phyloP scores from a whole-genome alignment of 2,329 filamentous ascomycete genomes.

The Blumeriella jaapii region DNA sequence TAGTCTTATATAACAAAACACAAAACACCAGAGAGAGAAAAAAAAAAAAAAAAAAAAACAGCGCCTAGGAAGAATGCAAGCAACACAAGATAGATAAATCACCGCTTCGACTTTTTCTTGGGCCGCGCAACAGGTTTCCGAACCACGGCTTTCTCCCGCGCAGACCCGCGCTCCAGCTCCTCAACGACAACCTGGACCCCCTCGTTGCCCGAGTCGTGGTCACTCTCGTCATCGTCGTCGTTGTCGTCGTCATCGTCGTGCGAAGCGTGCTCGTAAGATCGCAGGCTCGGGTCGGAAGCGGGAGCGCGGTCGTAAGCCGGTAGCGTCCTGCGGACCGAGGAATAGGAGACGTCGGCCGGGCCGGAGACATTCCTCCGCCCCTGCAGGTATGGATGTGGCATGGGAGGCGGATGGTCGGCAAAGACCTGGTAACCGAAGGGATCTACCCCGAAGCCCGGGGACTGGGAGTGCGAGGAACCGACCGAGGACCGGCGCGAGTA shows the following conservation, averaged over 20 bases:
- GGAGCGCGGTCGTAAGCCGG: conserved; percentile 7
- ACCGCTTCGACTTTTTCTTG: conserved; percentile 18
- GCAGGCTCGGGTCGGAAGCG: conserved; percentile 20
- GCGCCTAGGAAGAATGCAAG: neutral
- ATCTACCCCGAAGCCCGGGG: conserved; percentile 24
- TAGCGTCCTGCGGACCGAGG: conserved; percentile 18
- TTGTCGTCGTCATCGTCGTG: no score
- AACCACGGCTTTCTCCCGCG: conserved; percentile 7
- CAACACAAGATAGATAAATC: conserved; percentile 2
- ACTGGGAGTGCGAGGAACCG: no score
- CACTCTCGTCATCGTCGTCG: conserved; percentile 20
- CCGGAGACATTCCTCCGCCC: conserved; percentile 25
- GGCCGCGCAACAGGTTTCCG: conserved; percentile 17
- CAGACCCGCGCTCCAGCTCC: conserved; percentile 13
- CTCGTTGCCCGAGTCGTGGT: conserved; percentile 23
- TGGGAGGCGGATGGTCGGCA: conserved; percentile 19
- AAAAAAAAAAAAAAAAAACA: no score
- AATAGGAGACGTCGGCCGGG: conserved; percentile 27
- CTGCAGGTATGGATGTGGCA: conserved; percentile 25
- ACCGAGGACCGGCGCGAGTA: conserved; percentile 26
- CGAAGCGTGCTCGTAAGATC: no score
- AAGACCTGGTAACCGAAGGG: conserved; percentile 30
- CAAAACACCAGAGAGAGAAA: no score
- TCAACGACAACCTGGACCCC: conserved; percentile 23
- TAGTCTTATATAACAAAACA: no score